Conservation (phyloP, 495 filamentous ascomycete genomes). For the Astrothelium macrocarpum region DNA sequence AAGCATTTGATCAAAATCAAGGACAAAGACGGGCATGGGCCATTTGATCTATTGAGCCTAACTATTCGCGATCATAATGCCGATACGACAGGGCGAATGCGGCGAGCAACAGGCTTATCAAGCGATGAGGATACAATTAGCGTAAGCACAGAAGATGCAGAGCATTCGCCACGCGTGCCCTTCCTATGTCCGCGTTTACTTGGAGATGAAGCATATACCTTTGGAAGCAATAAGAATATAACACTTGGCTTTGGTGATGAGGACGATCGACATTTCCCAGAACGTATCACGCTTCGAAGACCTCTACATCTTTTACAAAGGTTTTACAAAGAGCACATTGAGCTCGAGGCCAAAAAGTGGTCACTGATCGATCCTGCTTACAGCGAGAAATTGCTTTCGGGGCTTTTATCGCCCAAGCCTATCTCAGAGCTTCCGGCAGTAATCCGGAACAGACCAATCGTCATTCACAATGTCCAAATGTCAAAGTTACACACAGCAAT, state of each 20-base stretch:
- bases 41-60: slow-evolving; percentile 80
- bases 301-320: slow-evolving; percentile 65
- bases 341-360: slow-evolving; percentile 21
- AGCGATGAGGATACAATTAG: slow-evolving; percentile 34
- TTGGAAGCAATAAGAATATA: slow-evolving; percentile 92
- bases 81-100: slow-evolving; percentile 14
- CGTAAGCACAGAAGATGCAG: slow-evolving; percentile 24
- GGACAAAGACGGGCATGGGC: slow-evolving; percentile 87
- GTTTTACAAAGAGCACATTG: slow-evolving; percentile 43
- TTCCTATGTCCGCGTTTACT: slow-evolving; percentile 33
- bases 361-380: slow-evolving; percentile 20
- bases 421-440: slow-evolving; percentile 53
- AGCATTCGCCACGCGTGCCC: slow-evolving; percentile 3
- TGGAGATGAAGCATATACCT: slow-evolving; percentile 82
- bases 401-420: slow-evolving; percentile 24
- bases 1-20: slow-evolving; percentile 76
- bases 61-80: slow-evolving; percentile 54
- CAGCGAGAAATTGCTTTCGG: slow-evolving; percentile 21
- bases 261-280: slow-evolving; percentile 87
- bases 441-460: slow-evolving; percentile 56
- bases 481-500: slow-evolving; percentile 90
- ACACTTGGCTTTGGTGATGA: slow-evolving; percentile 86
- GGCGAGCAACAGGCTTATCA: slow-evolving; percentile 23
- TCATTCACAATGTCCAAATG: slow-evolving; percentile 67
- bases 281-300: slow-evolving; percentile 67